phyloP scores from a whole-genome alignment of 1,139 yeast species.

The Saccharomyces hybrid region DNA sequence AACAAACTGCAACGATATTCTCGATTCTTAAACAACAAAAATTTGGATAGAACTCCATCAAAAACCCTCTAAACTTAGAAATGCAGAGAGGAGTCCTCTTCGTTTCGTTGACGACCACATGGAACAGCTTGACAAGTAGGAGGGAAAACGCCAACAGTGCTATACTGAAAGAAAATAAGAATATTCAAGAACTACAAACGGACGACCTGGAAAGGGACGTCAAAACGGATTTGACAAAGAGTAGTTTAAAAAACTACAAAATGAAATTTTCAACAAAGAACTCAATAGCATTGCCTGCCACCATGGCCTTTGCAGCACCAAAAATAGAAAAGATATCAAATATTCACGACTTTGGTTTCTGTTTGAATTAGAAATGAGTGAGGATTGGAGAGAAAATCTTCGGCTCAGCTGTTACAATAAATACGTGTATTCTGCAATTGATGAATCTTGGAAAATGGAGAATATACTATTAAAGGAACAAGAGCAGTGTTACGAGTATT shows the following conservation, averaged over 20 bases:
- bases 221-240: conserved; percentile 7
- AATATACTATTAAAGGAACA: conserved; percentile 9
- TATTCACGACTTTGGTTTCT: conserved; percentile 24
- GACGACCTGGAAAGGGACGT: not conserved
- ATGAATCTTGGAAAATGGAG: conserved; percentile 18
- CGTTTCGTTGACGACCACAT: not conserved
- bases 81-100: not conserved
- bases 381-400: conserved; percentile 17
- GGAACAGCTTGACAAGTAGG: not conserved
- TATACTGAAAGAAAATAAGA: not conserved
- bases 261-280: conserved; percentile 15
- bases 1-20: not conserved
- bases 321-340: conserved; percentile 10
- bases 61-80: not conserved
- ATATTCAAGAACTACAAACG: not conserved
- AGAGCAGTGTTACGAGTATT: conserved; percentile 7
- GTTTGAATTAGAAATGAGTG: conserved; percentile 28
- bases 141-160: not conserved
- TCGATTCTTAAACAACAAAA: not conserved
- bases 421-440: conserved; percentile 20
- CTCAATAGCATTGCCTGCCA: conserved; percentile 9
- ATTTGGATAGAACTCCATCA: not conserved
- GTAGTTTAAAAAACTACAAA: conserved; percentile 16
- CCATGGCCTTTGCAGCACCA: conserved; percentile 17
- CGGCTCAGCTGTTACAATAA: conserved; percentile 24